These are phyloP conservation scores for Aspergillus eucalypticola DNA, from an alignment of 2,329 filamentous ascomycete species.

Conservation along the genomic window DNA sequence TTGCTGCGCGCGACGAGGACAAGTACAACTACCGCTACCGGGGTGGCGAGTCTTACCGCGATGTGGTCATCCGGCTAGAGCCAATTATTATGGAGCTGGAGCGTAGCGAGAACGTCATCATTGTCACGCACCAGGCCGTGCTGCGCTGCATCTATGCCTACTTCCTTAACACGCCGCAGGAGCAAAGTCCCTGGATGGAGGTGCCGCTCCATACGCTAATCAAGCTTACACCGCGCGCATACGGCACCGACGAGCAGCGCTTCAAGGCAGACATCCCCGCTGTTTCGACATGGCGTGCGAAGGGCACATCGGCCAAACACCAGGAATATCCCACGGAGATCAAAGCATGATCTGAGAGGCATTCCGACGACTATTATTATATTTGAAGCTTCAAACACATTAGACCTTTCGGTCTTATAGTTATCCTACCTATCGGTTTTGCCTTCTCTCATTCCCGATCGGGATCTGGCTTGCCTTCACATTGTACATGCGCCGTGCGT, in stretches of 20 bases:
- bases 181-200: constrained; percentile 96
- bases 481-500: background rate
- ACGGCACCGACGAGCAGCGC: constrained; percentile 86
- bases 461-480: background rate
- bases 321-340: constrained; percentile 49
- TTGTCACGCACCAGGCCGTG: constrained; percentile 96
- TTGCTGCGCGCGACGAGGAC: constrained; percentile 91
- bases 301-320: constrained; percentile 89
- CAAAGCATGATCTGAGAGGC: constrained; percentile 15
- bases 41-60: constrained; percentile 91
- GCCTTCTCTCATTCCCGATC: background rate
- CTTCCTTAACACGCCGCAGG: constrained; percentile 95
- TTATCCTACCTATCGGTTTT: background rate
- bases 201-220: constrained; percentile 95
- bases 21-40: constrained; percentile 99
- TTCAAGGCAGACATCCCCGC: constrained; percentile 90
- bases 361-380: background rate
- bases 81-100: constrained; percentile 99
- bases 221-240: constrained; percentile 91
- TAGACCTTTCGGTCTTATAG: background rate
- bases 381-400: too few species aligned
- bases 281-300: constrained; percentile 93
- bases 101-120: constrained; percentile 92
- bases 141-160: constrained; percentile 97
- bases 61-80: constrained; percentile 95